phyloP scores from a whole-genome alignment of 805 yeast species.

The Nakazawaea ernobii region DNA sequence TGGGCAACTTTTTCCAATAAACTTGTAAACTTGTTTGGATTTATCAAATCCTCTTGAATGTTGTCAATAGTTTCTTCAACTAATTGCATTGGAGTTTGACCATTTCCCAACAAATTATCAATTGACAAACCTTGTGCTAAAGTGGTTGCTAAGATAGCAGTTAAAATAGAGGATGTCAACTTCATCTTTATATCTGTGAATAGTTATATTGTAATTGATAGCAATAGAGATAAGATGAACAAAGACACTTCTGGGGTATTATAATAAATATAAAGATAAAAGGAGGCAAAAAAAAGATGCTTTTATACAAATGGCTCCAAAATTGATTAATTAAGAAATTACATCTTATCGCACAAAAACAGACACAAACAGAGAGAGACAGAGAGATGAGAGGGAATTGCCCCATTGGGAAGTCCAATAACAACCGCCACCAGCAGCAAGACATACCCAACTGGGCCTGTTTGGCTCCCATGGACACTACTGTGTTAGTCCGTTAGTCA shows the following conservation, averaged over 20 bases:
- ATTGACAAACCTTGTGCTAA: constrained; percentile 7
- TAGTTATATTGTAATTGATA: no score
- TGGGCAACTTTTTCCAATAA: constrained; percentile 34
- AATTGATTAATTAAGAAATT: neutral
- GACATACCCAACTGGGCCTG: neutral
- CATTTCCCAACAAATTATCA: constrained; percentile 4
- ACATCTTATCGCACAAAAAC: constrained; percentile 1
- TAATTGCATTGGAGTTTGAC: constrained; percentile 5
- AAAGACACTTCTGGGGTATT: no score
- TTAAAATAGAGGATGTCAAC: constrained; percentile 8
- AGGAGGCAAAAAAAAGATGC: neutral
- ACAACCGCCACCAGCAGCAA: neutral
- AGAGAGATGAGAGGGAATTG: neutral
- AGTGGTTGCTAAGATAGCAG: constrained; percentile 8
- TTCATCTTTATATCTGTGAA: constrained; percentile 8
- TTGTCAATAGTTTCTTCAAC: neutral
- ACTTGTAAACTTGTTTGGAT: neutral
- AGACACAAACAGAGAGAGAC: no score
- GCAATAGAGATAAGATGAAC: neutral
- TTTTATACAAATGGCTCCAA: constrained; percentile 4
- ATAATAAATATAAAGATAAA: neutral
- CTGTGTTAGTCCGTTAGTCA: no score
- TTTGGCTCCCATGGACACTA: neutral
- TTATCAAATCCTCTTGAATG: no score
- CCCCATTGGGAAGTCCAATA: constrained; percentile 1